Base-by-base conservation (phyloP, 2,329 filamentous ascomycete species). In the Nemania abortiva region DNA sequence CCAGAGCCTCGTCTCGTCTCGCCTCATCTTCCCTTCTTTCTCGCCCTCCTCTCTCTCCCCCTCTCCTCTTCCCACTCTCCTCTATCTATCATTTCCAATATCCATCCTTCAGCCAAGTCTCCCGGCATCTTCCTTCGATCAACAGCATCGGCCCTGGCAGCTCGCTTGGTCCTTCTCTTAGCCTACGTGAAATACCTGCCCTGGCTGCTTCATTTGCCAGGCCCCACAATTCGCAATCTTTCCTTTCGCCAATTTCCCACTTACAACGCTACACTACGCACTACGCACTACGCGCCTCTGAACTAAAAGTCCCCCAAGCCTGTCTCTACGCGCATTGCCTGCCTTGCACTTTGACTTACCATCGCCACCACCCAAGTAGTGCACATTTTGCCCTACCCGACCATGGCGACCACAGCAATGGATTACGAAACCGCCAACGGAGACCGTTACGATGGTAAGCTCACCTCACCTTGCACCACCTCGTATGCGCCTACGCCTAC, bases 351-450 rank as follows among this genome's bases (percentile, higher is more conserved):
- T 64, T 27, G 65, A 65, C 75, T 75, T 67, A 74, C 69, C 59
- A 70, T 70, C 65, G 34, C 56, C 59, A 70, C 71, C 56, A 39
- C 49, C 27, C 18, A 39, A 65, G 49, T 62, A 63, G 58, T 61
- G 42, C 42, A 67, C 60, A 53, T 42, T 45, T 37, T 9, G 49
- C 24, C 60, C 63, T 60, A 59, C 45, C 66, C 15, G 74, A 79
- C 72, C 73, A 90, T 90, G 88, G 88, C 88, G 65, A 89, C 88
- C 72, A 89, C 87, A 50, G 87, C 88, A 73, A 91, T 91, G 89
- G 89, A 91, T 78, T 91, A 91, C 80, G 89, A 91, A 80, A 88
- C 87, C 78, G 87, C 89, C 72, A 90, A 89, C 76, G 88, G 88
- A 77, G 87, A 90, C 80, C 88, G 87, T 71, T 91, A 90, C 74